Evolutionary conservation across 306 rosid genomes (phyloP), one percentile per base, ranked within the genome.

Genomic region (Rosa lucieae): DNA sequence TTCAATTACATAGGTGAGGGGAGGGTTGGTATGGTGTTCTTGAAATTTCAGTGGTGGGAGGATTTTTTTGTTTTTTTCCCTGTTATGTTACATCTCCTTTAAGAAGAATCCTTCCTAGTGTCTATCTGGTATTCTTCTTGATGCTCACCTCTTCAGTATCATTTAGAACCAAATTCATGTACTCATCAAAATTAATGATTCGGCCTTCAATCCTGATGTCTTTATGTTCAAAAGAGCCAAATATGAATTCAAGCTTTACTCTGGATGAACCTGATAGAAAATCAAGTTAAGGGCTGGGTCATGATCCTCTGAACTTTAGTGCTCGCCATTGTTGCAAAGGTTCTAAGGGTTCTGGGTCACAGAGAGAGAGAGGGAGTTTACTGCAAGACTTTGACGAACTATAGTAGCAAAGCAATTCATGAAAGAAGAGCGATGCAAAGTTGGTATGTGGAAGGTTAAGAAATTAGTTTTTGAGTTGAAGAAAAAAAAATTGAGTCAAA

Each of bases 271-370:
- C 98, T 88, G 88, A 26, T 26, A 0, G 29, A 93, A 93, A 73
- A 93, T 93, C 94, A 93, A 81, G 89, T 91, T 93, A 93, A 91
- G 44, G 96, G 97, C 53, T 93, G 97, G 87, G 96, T 93, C 97
- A 93, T 93, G 81, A 93, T 92, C 94, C 97, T 83, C 94, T 93
- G 96, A 65, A 93, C 97, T 83, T 93, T 93, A 77, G 97, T 91
- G 87, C 97, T 93, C 77, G 97, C 96, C 97, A 93, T 93, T 80
- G 89, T 86, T 85, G 77, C 81, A 48, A 18, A 73, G 46, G 18
- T 62, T 58, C 56, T 10, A 13, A 66, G 15, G 49, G 42, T 55
- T 67, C 68, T 17, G 4, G 20, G 47, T 35, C 29, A 14, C 17
- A 4, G 15, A 44, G 7, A 75, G 66, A 49, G 53, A 49, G 15